Base-by-base conservation (phyloP, 2,329 filamentous ascomycete genomes). In the Karstenula rhodostoma region DNA sequence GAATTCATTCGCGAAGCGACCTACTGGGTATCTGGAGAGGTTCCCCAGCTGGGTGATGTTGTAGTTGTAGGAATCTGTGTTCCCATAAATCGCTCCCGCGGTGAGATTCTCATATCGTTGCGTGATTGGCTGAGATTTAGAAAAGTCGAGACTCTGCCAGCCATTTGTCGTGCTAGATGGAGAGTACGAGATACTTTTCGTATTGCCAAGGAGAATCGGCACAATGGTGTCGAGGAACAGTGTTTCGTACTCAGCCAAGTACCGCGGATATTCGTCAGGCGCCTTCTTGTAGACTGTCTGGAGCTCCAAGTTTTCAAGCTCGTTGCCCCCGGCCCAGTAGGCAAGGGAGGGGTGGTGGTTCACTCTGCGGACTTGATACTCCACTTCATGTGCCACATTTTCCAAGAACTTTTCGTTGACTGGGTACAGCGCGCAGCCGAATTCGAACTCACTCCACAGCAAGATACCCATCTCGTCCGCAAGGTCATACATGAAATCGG, bases 371-470 rank as follows among this genome's bases (percentile, higher is more conserved):
- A 88, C 85, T 54, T 89, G 84, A 61, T 89, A 89, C 4, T 81
- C 77, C 4, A 85, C 85, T 66, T 89, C 87, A 17, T 81, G 78
- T 13, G 81, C 77, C 10, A 84, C 81, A 57, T 87, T 88, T 4
- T 84, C 83, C 0, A 89, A 70, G 65, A 88, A 89, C 0, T 78
- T 79, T 0, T 78, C 63, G 52, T 85, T 73, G 0, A 85, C 81
- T 0, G 87, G 87, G 67, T 89, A 89, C 2, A 88, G 73, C 1
- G 85, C 81, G 70, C 88, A 86, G 12, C 85, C 83, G 67, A 88
- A 89, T 66, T 89, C 80, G 62, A 89, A 89, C 61, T 89, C 87
- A 51, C 82, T 86, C 87, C 87, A 89, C 0, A 89, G 77, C 7
- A 89, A 75, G 5, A 89, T 80, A 1, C 87, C 87, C 66, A 81